phyloP scores from a whole-genome alignment of 306 rosid genomes.

The Heteromeles arbutifolia region DNA sequence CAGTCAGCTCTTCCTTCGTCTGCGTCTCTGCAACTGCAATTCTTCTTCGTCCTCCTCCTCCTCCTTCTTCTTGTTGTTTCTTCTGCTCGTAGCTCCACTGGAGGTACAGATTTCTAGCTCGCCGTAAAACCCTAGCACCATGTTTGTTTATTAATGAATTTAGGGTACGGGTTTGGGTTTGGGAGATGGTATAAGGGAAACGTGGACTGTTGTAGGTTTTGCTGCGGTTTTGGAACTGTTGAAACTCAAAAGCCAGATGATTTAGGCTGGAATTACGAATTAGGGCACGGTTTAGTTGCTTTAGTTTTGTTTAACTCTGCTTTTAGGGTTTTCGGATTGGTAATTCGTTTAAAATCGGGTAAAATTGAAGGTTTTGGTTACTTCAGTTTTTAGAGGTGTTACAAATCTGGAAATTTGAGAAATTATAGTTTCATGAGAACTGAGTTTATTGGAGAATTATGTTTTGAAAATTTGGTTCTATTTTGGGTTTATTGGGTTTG shows the following conservation, averaged over 20 bases:
- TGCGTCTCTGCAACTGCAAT: background rate
- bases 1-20: background rate
- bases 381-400: background rate
- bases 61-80: background rate
- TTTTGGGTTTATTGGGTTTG: background rate
- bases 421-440: background rate
- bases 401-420: background rate
- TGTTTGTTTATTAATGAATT: background rate
- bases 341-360: background rate
- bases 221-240: background rate
- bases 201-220: background rate
- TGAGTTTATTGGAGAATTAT: background rate
- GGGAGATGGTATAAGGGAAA: background rate
- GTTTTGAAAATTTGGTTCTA: background rate
- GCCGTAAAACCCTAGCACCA: background rate
- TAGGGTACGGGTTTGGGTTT: background rate
- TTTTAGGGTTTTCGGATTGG: background rate
- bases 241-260: background rate
- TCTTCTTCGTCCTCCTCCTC: background rate
- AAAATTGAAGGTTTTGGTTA: background rate
- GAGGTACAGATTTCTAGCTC: constrained; percentile 5
- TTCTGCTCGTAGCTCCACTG: background rate
- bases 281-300: background rate
- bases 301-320: background rate
- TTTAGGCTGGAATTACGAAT: background rate